Evolutionary conservation across 257 asterid species (phyloP).

Genomic region (Gentiana macrophylla): DNA sequence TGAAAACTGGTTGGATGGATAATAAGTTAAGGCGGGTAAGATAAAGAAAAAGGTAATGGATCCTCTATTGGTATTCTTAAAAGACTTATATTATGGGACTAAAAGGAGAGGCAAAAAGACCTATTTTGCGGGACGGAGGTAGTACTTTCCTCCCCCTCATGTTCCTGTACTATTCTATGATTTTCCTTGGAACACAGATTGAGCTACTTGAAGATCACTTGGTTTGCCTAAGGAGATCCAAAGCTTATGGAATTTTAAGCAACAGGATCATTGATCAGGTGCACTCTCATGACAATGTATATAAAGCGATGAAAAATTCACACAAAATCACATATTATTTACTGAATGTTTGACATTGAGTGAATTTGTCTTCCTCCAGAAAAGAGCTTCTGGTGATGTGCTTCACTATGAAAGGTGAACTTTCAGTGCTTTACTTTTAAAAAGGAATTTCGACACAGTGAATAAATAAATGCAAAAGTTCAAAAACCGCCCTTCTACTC

Average conservation of each 20-base stretch:
- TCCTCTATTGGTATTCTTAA: too few relatives aligned
- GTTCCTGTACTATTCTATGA: not conserved
- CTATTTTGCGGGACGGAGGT: too few relatives aligned
- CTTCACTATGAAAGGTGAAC: conserved; percentile 49
- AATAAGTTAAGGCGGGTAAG: too few relatives aligned
- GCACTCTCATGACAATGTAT: conserved; percentile 15
- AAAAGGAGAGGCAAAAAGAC: too few relatives aligned
- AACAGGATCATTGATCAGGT: conserved; percentile 52
- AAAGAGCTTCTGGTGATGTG: conserved; percentile 24
- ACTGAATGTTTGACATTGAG: conserved; percentile 15
- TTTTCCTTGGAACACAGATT: conserved; percentile 36
- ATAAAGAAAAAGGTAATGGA: too few relatives aligned
- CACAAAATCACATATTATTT: conserved; percentile 2
- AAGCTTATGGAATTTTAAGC: conserved; percentile 45
- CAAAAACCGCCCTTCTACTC: too few relatives aligned
- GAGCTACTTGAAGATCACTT: conserved; percentile 50
- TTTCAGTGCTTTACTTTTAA: conserved; percentile 6
- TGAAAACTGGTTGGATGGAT: too few relatives aligned
- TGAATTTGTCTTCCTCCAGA: conserved; percentile 42
- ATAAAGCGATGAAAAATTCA: too few relatives aligned
- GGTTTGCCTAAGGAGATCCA: conserved; percentile 45
- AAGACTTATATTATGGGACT: too few relatives aligned
- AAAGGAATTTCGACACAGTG: too few relatives aligned
- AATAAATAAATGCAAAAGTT: too few relatives aligned
- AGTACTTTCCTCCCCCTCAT: too few relatives aligned